Evolutionary conservation across 169 alveolate species (phyloP).

Genomic region (Cardiosporidium cionae): DNA sequence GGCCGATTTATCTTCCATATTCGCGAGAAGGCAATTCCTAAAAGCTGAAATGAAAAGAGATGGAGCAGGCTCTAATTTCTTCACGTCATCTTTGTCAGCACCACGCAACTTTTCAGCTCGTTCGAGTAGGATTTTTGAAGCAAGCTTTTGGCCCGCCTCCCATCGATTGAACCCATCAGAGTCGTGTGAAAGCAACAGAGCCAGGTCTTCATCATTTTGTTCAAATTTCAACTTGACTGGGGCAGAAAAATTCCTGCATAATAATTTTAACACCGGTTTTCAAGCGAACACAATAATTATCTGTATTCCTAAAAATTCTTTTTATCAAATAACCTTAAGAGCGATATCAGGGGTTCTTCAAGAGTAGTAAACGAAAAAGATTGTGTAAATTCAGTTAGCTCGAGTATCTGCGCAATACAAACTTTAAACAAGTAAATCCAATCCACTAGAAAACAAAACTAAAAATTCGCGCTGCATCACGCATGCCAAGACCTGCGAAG

Average conservation of each 20-base stretch:
- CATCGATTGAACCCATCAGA: constrained; percentile 54
- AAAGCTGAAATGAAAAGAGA: background rate
- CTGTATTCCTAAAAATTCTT: constrained; percentile 61
- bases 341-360: background rate
- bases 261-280: too few species aligned
- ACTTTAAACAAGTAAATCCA: background rate
- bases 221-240: constrained; percentile 70
- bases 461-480: background rate
- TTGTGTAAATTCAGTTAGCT: background rate
- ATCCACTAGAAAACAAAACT: background rate
- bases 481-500: background rate
- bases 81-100: background rate
- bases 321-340: constrained; percentile 32
- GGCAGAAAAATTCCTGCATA: constrained; percentile 84
- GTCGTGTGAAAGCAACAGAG: constrained; percentile 71
- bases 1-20: background rate
- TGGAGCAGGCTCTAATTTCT: constrained; percentile 16
- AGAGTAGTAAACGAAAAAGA: background rate
- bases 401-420: background rate
- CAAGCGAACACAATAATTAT: constrained; percentile 68
- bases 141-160: constrained; percentile 26
- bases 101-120: background rate
- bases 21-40: background rate
- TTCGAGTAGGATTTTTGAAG: background rate
- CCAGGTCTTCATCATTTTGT: constrained; percentile 66